phyloP scores from a whole-genome alignment of 148 eudicot species.

The Camellia japonica region DNA sequence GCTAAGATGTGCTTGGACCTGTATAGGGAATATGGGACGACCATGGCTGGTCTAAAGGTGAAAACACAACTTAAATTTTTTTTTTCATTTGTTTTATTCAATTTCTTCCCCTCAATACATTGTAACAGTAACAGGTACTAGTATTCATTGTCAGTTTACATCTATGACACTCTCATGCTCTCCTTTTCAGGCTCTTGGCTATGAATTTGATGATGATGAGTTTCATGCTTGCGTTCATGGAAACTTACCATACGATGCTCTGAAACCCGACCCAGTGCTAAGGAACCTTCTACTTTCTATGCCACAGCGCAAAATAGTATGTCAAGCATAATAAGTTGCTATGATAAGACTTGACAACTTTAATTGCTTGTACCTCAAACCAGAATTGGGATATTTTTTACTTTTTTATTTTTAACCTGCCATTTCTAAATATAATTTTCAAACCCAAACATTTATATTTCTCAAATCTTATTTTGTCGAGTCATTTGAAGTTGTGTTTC shows the following conservation, averaged over 20 bases:
- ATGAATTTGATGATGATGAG: constrained; percentile 72
- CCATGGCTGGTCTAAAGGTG: constrained; percentile 99
- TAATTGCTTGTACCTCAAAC: no score
- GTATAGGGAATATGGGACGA: constrained; percentile 86
- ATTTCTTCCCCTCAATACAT: neutral
- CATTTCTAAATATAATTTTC: no score
- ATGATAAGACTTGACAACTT: no score
- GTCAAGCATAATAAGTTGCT: constrained; percentile 13
- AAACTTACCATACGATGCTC: constrained; percentile 64
- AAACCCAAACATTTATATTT: no score
- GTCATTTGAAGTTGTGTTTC: no score
- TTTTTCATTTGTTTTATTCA: neutral
- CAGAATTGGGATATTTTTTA: no score
- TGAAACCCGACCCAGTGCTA: constrained; percentile 72
- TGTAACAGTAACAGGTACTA: neutral
- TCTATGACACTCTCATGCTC: neutral
- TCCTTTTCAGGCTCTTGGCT: constrained; percentile 62
- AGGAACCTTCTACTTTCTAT: constrained; percentile 74
- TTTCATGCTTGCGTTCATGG: constrained; percentile 82
- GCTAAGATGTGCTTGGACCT: constrained; percentile 81
- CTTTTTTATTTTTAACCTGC: no score
- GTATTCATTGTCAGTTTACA: neutral
- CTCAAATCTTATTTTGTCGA: no score
- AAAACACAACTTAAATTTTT: neutral
- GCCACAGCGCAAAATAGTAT: constrained; percentile 88